Evolutionary conservation across 345 rosid genomes (phyloP), one percentile per base, ranked within the genome.

Genomic region (Excoecaria cochinchinensis): DNA sequence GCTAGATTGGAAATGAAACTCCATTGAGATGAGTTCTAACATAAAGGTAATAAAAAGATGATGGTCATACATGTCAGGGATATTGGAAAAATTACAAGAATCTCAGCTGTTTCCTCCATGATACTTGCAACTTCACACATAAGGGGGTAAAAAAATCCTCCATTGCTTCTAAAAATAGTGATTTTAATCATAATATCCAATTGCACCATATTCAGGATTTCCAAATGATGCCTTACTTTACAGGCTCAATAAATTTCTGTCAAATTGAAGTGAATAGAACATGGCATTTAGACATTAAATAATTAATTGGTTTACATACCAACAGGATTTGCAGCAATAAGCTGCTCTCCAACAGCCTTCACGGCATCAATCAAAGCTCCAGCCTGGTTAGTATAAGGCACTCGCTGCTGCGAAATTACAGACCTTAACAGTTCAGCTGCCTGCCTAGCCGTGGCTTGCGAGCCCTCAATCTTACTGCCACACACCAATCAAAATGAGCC

Each of bases 401-500:
- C 87, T 17, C 97, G 87, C 68, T 89, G 95, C 82, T 91, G 91
- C 0, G 99, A 96, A 72, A 96, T 96, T 70, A 96, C 98, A 0
- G 92, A 89, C 53, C 98, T 86, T 60, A 96, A 89, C 64, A 96
- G 84, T 74, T 91, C 97, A 14, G 92, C 97, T 0, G 99, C 86
- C 81, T 78, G 91, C 87, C 82, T 89, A 3, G 99, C 95, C 17
- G 97, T 93, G 31, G 98, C 97, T 31, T 90, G 98, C 57, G 98
- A 93, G 57, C 99, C 99, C 80, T 96, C 99, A 42, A 96, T 90
- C 90, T 91, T 89, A 59, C 98, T 92, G 93, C 73, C 71, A 72
- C 42, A 5, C 46, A 50, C 4, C 4, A 60, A 74, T 14, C 16
- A 72, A 36, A 69, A 67, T 38, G 46, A 64, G 36, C 14, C 48